A percentile compares a stretch with the other conserved stretches of the same genome.
Evolutionary conservation across 495 filamentous ascomycete species (phyloP).

Genomic region (Aspergillus affinis): DNA sequence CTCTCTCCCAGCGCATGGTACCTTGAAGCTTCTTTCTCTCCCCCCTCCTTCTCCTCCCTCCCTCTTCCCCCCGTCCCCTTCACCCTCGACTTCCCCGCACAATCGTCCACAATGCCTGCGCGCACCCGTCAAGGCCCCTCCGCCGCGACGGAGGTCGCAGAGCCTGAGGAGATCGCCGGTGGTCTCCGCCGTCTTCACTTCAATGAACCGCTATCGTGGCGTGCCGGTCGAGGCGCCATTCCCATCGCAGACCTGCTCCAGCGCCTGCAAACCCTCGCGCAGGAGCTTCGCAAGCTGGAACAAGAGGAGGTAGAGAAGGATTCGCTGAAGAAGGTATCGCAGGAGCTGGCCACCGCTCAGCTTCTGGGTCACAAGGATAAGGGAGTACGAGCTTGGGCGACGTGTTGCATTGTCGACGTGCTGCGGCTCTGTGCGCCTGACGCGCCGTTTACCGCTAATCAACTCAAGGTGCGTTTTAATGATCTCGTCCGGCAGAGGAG

Average conservation of each 20-base stretch:
- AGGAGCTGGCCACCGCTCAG: conserved; percentile 80
- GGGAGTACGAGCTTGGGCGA: conserved; percentile 84
- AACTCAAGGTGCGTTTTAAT: conserved; percentile 72
- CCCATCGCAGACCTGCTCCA: conserved; percentile 76
- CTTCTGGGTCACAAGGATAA: conserved; percentile 87
- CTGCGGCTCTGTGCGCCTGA: conserved; percentile 91
- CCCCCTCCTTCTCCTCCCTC: conserved; percentile 21
- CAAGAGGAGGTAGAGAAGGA: conserved; percentile 82
- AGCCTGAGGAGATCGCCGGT: conserved; percentile 29
- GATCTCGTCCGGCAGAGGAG: background rate
- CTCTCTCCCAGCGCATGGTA: conserved; percentile 20
- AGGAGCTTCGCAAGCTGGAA: conserved; percentile 82
- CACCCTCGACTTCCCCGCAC: conserved; percentile 26
- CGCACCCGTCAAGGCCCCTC: conserved; percentile 48
- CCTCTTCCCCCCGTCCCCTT: conserved; percentile 40
- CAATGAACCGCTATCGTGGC: conserved; percentile 88
- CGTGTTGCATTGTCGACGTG: conserved; percentile 90
- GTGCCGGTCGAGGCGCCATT: conserved; percentile 81
- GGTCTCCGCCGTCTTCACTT: conserved; percentile 55
- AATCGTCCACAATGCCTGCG: conserved; percentile 45
- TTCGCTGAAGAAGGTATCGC: conserved; percentile 80
- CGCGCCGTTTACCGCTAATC: conserved; percentile 86
- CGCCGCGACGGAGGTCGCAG: conserved; percentile 36
- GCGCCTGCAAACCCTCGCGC: conserved; percentile 74
- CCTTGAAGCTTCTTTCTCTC: conserved; percentile 15